Percentiles rank a stretch among this genome's conserved stretches.
Evolutionary conservation across 352 stramenopile species (phyloP).

Genomic region (Globisporangium abappressorium): DNA sequence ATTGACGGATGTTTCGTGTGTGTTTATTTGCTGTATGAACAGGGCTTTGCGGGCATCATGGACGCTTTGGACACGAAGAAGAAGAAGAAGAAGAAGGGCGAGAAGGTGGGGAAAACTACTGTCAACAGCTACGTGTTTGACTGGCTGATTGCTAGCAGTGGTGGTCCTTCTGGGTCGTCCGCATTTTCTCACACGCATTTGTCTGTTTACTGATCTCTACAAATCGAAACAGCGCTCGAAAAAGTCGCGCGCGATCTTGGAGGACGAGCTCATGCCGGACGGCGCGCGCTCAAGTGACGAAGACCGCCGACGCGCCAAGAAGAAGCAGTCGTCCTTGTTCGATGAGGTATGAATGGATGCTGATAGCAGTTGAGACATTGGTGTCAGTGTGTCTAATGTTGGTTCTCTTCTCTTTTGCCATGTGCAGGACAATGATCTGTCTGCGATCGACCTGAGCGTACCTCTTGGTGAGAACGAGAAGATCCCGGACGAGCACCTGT

Average conservation of each 20-base stretch:
- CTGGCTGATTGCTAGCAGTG: background rate
- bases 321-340: slow-evolving; percentile 35
- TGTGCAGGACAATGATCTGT: slow-evolving; percentile 56
- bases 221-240: slow-evolving; percentile 30
- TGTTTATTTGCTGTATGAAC: background rate
- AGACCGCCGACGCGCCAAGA: slow-evolving; percentile 47
- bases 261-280: slow-evolving; percentile 80
- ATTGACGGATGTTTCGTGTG: slow-evolving; percentile 13
- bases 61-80: slow-evolving; percentile 64
- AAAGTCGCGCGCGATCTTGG: slow-evolving; percentile 53
- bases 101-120: slow-evolving; percentile 34
- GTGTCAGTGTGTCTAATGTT: background rate
- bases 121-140: background rate
- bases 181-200: background rate
- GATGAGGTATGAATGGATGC: slow-evolving; percentile 30
- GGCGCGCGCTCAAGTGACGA: slow-evolving; percentile 69
- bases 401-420: background rate
- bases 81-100: slow-evolving; percentile 68
- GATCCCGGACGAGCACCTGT: slow-evolving; percentile 81
- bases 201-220: background rate
- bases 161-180: background rate
- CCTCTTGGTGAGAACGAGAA: slow-evolving; percentile 74
- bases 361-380: too few species aligned
- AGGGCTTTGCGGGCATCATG: slow-evolving; percentile 82
- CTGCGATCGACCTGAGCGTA: slow-evolving; percentile 74